A percentile compares a stretch with the other conserved stretches of the same genome.
Conservation (phyloP, 306 rosid species). For the Boehmeria nivea region DNA sequence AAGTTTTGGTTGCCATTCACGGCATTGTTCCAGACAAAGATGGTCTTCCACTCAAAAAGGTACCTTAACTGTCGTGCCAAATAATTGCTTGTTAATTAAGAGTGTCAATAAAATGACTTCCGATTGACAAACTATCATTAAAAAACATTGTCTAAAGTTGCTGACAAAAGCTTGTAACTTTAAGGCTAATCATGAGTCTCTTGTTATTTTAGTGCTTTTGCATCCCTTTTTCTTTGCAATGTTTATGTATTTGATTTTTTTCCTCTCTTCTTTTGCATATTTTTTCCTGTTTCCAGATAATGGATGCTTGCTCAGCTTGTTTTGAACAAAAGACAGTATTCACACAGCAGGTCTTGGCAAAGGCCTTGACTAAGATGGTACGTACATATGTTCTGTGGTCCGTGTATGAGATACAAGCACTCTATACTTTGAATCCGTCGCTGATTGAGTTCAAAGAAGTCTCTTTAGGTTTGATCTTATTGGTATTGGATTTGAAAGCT, state of each 20-base stretch:
- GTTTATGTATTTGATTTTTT: neutral
- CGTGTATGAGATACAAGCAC: conserved; percentile 6
- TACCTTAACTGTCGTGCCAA: neutral
- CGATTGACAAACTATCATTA: too few species aligned
- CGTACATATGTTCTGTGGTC: conserved; percentile 4
- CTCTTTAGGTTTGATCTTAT: neutral
- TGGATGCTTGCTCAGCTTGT: conserved; percentile 95
- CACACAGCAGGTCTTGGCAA: conserved; percentile 96
- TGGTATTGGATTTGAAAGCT: neutral
- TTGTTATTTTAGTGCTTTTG: neutral
- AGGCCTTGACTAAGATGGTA: conserved; percentile 94
- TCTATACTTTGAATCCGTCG: too few species aligned
- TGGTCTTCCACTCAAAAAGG: conserved; percentile 87
- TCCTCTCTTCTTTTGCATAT: neutral
- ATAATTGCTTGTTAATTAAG: too few species aligned
- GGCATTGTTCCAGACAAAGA: conserved; percentile 85
- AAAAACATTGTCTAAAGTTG: too few species aligned
- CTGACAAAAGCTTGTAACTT: too few species aligned
- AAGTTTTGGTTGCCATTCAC: conserved; percentile 96
- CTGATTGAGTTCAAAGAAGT: neutral
- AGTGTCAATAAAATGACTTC: too few species aligned
- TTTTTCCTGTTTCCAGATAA: conserved; percentile 58
- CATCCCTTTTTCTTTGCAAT: neutral
- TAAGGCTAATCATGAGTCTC: too few species aligned
- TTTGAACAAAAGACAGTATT: conserved; percentile 98